phyloP scores from a whole-genome alignment of 495 filamentous ascomycete genomes.

The Aspergillus saccharolyticus region DNA sequence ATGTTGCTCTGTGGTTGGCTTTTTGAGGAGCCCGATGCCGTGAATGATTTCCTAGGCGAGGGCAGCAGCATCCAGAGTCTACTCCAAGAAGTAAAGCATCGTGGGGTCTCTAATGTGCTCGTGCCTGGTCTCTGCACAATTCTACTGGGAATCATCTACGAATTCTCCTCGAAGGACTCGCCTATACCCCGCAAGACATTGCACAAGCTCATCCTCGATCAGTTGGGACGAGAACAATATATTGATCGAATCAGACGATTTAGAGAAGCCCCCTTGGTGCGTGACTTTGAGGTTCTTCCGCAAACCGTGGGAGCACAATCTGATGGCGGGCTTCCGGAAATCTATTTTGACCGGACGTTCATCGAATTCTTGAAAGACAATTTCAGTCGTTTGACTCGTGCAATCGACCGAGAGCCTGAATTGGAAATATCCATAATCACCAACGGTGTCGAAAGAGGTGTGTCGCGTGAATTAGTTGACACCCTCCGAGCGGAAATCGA shows the following conservation, averaged over 20 bases:
- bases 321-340: conserved; percentile 65
- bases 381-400: conserved; percentile 76
- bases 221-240: conserved; percentile 83
- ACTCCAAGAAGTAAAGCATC: conserved; percentile 65
- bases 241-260: conserved; percentile 77
- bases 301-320: conserved; percentile 56
- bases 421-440: conserved; percentile 73
- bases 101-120: conserved; percentile 53
- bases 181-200: conserved; percentile 79
- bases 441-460: conserved; percentile 75
- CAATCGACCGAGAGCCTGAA: conserved; percentile 87
- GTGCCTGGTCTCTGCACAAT: conserved; percentile 78
- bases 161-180: conserved; percentile 96
- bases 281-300: conserved; percentile 85
- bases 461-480: conserved; percentile 80
- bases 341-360: conserved; percentile 81
- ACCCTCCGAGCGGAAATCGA: conserved; percentile 71
- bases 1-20: conserved; percentile 93
- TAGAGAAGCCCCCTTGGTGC: conserved; percentile 72
- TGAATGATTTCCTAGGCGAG: conserved; percentile 92
- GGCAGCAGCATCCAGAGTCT: conserved; percentile 87
- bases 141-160: conserved; percentile 84
- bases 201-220: conserved; percentile 71
- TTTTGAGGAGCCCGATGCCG: conserved; percentile 84
- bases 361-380: conserved; percentile 95